Evolutionary conservation across 306 rosid species (phyloP).

Genomic region (Crataegus laevigata): DNA sequence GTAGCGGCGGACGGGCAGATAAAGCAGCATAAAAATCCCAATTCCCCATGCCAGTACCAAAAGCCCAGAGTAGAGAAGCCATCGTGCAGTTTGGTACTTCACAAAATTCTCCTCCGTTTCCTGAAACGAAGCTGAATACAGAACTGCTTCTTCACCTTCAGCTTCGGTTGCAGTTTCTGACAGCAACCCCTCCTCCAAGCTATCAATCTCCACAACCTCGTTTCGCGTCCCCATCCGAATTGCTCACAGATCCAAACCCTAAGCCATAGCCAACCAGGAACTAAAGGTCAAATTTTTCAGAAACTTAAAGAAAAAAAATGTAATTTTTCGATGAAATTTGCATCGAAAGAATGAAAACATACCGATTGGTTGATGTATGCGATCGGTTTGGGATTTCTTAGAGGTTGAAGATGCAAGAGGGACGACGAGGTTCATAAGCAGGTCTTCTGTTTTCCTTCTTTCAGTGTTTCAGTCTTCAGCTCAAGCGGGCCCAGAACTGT

Average conservation of each 20-base stretch:
- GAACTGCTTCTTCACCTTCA: constrained; percentile 32
- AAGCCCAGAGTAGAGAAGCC: constrained; percentile 71
- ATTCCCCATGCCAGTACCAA: constrained; percentile 81
- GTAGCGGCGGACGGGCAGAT: constrained; percentile 63
- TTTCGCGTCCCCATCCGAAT: constrained; percentile 35
- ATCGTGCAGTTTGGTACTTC: constrained; percentile 56
- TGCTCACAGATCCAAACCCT: neutral
- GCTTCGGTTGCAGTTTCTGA: constrained; percentile 21
- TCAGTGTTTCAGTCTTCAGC: neutral
- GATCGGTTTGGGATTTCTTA: neutral
- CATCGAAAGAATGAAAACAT: neutral
- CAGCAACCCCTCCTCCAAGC: constrained; percentile 51
- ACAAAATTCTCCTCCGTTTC: constrained; percentile 65
- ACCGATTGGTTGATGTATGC: neutral
- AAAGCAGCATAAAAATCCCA: constrained; percentile 73
- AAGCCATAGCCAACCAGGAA: neutral
- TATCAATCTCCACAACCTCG: constrained; percentile 56
- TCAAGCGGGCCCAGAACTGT: neutral
- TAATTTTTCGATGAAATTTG: neutral
- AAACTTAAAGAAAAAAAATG: neutral
- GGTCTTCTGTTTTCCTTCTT: neutral
- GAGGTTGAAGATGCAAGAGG: neutral
- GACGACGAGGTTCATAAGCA: neutral
- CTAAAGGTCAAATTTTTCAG: neutral
- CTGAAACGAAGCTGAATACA: constrained; percentile 66